These are phyloP conservation scores for Exsudoporus frostii DNA, from an alignment of 768 basidiomycete genomes.

Conservation along the genomic window DNA sequence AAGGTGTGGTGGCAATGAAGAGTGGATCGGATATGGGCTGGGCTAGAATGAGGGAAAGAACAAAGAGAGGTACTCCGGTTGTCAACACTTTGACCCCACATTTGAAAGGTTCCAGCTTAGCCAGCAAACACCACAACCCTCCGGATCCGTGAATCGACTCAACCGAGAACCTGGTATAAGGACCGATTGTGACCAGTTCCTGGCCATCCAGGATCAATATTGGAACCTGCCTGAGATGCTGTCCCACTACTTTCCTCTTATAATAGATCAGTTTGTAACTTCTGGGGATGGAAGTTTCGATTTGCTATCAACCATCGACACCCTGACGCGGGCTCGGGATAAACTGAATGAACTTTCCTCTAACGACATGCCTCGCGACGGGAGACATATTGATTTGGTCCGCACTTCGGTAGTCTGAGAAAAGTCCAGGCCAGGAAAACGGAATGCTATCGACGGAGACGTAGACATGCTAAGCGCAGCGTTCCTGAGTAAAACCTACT, in stretches of 20 bases:
- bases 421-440: neutral
- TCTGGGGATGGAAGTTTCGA: neutral
- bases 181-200: neutral
- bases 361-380: neutral
- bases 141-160: neutral
- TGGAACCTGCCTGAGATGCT: neutral
- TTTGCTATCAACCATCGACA: neutral
- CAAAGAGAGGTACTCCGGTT: neutral
- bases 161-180: neutral
- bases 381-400: neutral
- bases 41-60: neutral
- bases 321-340: neutral
- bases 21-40: neutral
- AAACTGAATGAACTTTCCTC: neutral
- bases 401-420: neutral
- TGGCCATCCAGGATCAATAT: neutral
- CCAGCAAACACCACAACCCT: neutral
- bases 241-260: neutral
- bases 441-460: neutral
- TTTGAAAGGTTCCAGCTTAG: neutral
- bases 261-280: neutral
- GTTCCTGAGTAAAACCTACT: neutral
- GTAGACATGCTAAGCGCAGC: neutral
- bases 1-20: neutral
- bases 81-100: neutral